Base-by-base conservation (phyloP, 257 asterid genomes). In the Forsythia suspensa region DNA sequence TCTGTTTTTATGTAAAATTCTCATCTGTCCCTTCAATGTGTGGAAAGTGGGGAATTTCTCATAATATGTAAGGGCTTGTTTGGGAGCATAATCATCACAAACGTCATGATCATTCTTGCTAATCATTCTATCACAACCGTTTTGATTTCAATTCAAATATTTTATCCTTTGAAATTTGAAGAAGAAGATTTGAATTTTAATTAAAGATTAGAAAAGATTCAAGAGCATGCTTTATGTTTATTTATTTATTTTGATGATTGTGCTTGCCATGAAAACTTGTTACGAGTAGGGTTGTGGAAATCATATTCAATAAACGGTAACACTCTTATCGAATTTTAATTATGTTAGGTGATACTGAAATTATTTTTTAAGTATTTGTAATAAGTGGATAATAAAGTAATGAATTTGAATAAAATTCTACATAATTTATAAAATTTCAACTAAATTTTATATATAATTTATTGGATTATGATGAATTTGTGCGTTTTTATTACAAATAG, bases 61-160 rank as follows among this genome's bases (percentile, higher is more conserved):
- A 76, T 84, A 12, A 77, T 65, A 24, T 71, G 57, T 71, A 71
- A 76, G 80, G 51, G 67, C 79, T 80, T 40, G 55, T 80, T 37
- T 73, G 86, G 89, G 57, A 77, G 77, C 84, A 83, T 79, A 74
- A 89, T 84, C 83, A 74, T 77, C 59, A 51, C 71, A 41, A 7
- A 20, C 75, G 73, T 66, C 69, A 84, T 84, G 78, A 67, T 66
- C 63, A 43, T 65, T 41, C 24, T 15, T 79, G 43, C 6, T 44
- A 40, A 77, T 52, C 55, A 39, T 70, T 52, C 1, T 0, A 24
- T 10, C 75, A 71, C 75, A 42, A 42, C 41, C 63, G 13, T 59
- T 59, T 59, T 59, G 36, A 43, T 69, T 66, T 75, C 18, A 37
- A 51, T 70, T 77, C 66, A 67, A 76, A 71, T 65, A n/a, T 20